Conservation (phyloP, 805 yeast genomes). For the Grigorovia humatica region DNA sequence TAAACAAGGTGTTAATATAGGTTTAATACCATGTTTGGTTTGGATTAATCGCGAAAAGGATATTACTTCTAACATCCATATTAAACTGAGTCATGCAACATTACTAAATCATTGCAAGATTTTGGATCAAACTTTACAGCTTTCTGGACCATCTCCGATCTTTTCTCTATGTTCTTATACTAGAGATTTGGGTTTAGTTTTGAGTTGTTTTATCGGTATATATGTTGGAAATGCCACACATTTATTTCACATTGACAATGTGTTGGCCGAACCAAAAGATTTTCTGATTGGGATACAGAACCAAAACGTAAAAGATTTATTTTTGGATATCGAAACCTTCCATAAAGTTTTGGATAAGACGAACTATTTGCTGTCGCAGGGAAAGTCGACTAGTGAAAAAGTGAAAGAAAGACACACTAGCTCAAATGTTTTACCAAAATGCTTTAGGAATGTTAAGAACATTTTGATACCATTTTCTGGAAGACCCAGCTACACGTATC, state of each 20-base stretch:
- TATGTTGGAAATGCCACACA: slow-evolving; percentile 82
- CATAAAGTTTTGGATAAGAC: slow-evolving; percentile 41
- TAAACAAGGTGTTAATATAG: slow-evolving; percentile 16
- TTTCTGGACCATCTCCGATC: slow-evolving; percentile 60
- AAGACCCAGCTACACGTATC: slow-evolving; percentile 57
- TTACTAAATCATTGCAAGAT: slow-evolving; percentile 76
- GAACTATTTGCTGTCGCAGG: background rate
- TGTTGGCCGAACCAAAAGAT: slow-evolving; percentile 59
- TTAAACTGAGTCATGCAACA: slow-evolving; percentile 42
- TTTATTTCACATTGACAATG: slow-evolving; percentile 67
- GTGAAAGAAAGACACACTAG: slow-evolving; percentile 3
- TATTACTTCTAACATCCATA: slow-evolving; percentile 18
- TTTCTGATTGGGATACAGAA: slow-evolving; percentile 64
- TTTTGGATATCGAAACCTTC: slow-evolving; percentile 75
- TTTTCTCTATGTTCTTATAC: slow-evolving; percentile 82
- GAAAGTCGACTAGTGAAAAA: background rate
- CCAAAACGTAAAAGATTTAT: slow-evolving; percentile 75
- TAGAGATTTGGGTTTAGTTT: slow-evolving; percentile 78
- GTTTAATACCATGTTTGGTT: slow-evolving; percentile 27
- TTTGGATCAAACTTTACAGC: slow-evolving; percentile 83
- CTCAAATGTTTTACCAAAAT: slow-evolving; percentile 13
- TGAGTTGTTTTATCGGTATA: slow-evolving; percentile 73
- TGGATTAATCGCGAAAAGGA: slow-evolving; percentile 24
- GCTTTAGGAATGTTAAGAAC: slow-evolving; percentile 56
- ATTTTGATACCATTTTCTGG: slow-evolving; percentile 72